Conservation (phyloP, 352 stramenopile species). For the Phytophthora rubi region DNA sequence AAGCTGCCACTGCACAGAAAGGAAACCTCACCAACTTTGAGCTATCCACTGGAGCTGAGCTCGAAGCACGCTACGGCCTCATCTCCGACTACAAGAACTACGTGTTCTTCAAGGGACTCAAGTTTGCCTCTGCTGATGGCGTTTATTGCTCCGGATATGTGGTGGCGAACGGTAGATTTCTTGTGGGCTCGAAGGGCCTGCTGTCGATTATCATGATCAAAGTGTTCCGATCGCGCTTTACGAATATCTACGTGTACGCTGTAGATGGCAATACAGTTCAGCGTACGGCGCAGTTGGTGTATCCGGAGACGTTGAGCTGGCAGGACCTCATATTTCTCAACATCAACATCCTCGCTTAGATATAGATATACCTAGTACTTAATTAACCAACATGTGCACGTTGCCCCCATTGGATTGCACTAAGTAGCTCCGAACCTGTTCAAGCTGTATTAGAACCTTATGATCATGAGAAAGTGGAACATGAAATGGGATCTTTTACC, state of each 20-base stretch:
- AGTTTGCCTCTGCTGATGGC: constrained; percentile 45
- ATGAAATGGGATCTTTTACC: not conserved
- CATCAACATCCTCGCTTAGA: constrained; percentile 38
- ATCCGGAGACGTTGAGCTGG: constrained; percentile 41
- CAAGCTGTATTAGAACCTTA: too few relatives aligned
- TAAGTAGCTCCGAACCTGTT: too few relatives aligned
- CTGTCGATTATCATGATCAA: constrained; percentile 51
- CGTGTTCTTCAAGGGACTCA: constrained; percentile 42
- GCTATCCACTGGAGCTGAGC: constrained; percentile 28
- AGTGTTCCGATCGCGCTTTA: constrained; percentile 37
- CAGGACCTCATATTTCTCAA: constrained; percentile 40
- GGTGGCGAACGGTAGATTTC: constrained; percentile 42
- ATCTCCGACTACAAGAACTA: constrained; percentile 47
- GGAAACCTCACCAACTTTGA: constrained; percentile 40
- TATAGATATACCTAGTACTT: not conserved
- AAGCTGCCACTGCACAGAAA: constrained; percentile 26
- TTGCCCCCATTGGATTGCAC: not conserved
- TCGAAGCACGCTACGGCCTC: constrained; percentile 36
- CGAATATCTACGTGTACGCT: constrained; percentile 45
- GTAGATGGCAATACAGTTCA: constrained; percentile 41
- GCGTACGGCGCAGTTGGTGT: constrained; percentile 38
- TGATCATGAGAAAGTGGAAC: too few relatives aligned
- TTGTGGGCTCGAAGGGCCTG: constrained; percentile 44
- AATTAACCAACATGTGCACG: not conserved
- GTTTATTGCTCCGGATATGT: constrained; percentile 54